phyloP scores from a whole-genome alignment of 768 basidiomycete genomes.

The Clathrus columnatus region DNA sequence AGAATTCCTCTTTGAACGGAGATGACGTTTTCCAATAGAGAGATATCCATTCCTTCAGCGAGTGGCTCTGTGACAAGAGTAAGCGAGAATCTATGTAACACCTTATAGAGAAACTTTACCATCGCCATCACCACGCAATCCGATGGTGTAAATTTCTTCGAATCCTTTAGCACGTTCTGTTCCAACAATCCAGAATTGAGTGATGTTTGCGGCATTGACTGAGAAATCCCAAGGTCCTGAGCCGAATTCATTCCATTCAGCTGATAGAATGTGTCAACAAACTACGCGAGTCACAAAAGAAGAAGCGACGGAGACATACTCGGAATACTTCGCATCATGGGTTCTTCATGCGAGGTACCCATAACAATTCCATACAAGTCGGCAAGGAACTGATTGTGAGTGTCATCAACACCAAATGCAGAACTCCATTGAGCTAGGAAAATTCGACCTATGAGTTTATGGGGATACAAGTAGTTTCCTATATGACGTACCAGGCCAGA shows the following conservation, averaged over 20 bases:
- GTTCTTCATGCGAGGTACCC: slow-evolving; percentile 35
- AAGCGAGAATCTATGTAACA: slow-evolving; percentile 23
- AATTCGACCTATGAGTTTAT: neutral
- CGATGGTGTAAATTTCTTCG: slow-evolving; percentile 58
- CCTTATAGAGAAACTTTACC: slow-evolving; percentile 14
- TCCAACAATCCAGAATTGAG: slow-evolving; percentile 54
- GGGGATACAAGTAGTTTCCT: neutral
- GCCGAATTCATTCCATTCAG: slow-evolving; percentile 53
- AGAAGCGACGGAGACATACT: neutral
- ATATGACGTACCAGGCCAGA: slow-evolving; percentile 50
- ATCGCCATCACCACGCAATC: slow-evolving; percentile 54
- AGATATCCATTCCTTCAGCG: slow-evolving; percentile 40
- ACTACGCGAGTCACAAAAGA: slow-evolving; percentile 20
- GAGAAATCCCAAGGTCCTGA: slow-evolving; percentile 56
- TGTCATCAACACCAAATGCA: slow-evolving; percentile 51
- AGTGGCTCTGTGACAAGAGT: slow-evolving; percentile 36
- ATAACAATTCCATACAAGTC: slow-evolving; percentile 61
- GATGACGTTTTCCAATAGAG: slow-evolving; percentile 46
- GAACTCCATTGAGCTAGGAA: slow-evolving; percentile 20
- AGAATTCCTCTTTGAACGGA: slow-evolving; percentile 55
- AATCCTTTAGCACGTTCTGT: slow-evolving; percentile 48
- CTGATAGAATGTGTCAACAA: slow-evolving; percentile 25
- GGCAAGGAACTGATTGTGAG: slow-evolving; percentile 52
- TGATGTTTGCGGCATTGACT: slow-evolving; percentile 44
- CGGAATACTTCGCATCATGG: slow-evolving; percentile 6